Evolutionary conservation across 352 stramenopile species (phyloP).

Genomic region (Pythium folliculosum): DNA sequence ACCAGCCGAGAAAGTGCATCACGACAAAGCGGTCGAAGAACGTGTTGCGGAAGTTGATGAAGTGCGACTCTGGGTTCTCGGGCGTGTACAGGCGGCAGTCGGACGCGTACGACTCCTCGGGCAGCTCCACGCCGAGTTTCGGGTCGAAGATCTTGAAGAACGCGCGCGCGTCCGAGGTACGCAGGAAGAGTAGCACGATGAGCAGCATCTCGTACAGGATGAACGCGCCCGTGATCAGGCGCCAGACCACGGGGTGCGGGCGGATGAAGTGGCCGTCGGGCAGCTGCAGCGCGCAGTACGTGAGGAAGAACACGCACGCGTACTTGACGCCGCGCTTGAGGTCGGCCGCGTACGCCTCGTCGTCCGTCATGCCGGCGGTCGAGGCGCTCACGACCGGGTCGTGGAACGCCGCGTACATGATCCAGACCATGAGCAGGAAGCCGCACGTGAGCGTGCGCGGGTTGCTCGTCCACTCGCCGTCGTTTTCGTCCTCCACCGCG

Average conservation of each 20-base stretch:
- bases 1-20: slow-evolving; percentile 91
- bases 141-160: slow-evolving; percentile 88
- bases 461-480: slow-evolving; percentile 81
- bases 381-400: slow-evolving; percentile 36
- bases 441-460: slow-evolving; percentile 81
- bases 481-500: slow-evolving; percentile 70
- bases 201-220: slow-evolving; percentile 93
- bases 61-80: slow-evolving; percentile 77
- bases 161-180: slow-evolving; percentile 71
- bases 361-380: slow-evolving; percentile 20
- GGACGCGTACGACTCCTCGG: slow-evolving; percentile 77
- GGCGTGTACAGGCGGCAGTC: slow-evolving; percentile 89
- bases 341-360: slow-evolving; percentile 36
- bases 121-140: slow-evolving; percentile 70
- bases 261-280: slow-evolving; percentile 86
- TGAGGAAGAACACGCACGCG: slow-evolving; percentile 81
- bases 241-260: slow-evolving; percentile 91
- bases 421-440: slow-evolving; percentile 80
- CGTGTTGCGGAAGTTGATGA: slow-evolving; percentile 79
- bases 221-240: slow-evolving; percentile 88
- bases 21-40: slow-evolving; percentile 89
- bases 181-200: slow-evolving; percentile 84
- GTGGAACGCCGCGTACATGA: slow-evolving; percentile 86
- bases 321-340: slow-evolving; percentile 81
- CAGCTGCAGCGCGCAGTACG: slow-evolving; percentile 85